Evolutionary conservation across 352 stramenopile species (phyloP).

Genomic region (Globisporangium solare): DNA sequence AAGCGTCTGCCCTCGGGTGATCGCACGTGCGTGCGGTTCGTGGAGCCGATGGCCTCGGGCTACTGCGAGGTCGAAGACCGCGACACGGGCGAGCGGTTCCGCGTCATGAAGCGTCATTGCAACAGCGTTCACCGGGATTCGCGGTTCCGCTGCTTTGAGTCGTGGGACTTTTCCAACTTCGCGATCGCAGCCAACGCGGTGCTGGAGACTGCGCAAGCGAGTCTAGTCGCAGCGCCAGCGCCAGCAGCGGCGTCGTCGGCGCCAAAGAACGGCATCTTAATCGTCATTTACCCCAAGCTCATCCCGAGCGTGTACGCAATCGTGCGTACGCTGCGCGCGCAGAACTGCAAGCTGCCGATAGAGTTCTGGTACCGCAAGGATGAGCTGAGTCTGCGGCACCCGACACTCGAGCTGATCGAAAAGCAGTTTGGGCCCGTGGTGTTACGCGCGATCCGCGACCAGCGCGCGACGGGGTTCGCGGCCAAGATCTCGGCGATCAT

Average conservation of each 20-base stretch:
- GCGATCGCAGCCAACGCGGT: conserved; percentile 16
- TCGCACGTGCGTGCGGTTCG: conserved; percentile 15
- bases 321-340: conserved; percentile 36
- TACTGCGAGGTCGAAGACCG: conserved; percentile 28
- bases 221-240: background rate
- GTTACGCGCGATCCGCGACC: conserved; percentile 46
- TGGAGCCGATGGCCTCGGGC: conserved; percentile 14
- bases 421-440: conserved; percentile 30
- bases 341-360: conserved; percentile 51
- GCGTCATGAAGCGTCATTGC: conserved; percentile 17
- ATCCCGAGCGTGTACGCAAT: conserved; percentile 59
- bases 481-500: conserved; percentile 63
- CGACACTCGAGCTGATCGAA: conserved; percentile 28
- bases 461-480: conserved; percentile 33
- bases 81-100: conserved; percentile 17
- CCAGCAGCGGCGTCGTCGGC: background rate
- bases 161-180: conserved; percentile 20
- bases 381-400: conserved; percentile 11
- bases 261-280: conserved; percentile 44
- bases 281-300: conserved; percentile 67
- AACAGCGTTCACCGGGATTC: conserved; percentile 11
- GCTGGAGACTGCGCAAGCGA: background rate
- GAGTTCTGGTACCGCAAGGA: conserved; percentile 51
- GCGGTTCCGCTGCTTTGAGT: conserved; percentile 19
- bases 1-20: conserved; percentile 15